Evolutionary conservation across 2,329 filamentous ascomycete species (phyloP), one percentile per base, ranked within the genome.

Genomic region (Colletotrichum sp.): DNA sequence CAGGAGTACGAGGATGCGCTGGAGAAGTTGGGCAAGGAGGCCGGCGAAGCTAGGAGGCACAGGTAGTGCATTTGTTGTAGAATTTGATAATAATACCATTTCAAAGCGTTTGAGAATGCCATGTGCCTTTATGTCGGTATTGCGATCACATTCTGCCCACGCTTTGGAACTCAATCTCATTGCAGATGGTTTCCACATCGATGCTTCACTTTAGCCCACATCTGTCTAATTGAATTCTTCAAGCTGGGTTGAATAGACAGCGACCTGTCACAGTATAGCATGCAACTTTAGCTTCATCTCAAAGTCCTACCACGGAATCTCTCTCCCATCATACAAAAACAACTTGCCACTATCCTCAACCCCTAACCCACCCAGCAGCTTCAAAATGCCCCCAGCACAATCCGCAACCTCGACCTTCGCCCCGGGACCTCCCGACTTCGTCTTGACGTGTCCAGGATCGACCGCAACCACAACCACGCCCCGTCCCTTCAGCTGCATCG

Each of bases 21-120:
- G 76, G 88, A 88, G 76, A 87, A 87, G 79, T 84, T 95, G 76
- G 90, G 90, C 65, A 87, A 88, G 70, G 92, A 94, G 78, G 93
- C 92, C 1, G 80, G 79, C n/a, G 80, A 82, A 43, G 77, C 73
- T 8, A 75, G 70, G 70, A 76, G 69, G 70, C 73, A 75, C 18
- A 47, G 73, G 24, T 76, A 75, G 73, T 15, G 27, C 34, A 33
- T 6, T 9, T 27, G 18, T 15, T 61, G 54, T 47, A 43, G 24
- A 36, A 27, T 16, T 29, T 59, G 33, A 58, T 67, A 27, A 31
- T 67, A 67, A 67, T 67, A 67, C 65, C 47, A 31, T 8, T 8
- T 11, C 31, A 13, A 62, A 43, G 59, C 59, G 59, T 62, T 51
- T 24, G n/a, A 13, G 3, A 24, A 8, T 21, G 13, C 1, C 12